Base-by-base conservation (phyloP, 805 yeast genomes). In the Saturnispora galanensis region DNA sequence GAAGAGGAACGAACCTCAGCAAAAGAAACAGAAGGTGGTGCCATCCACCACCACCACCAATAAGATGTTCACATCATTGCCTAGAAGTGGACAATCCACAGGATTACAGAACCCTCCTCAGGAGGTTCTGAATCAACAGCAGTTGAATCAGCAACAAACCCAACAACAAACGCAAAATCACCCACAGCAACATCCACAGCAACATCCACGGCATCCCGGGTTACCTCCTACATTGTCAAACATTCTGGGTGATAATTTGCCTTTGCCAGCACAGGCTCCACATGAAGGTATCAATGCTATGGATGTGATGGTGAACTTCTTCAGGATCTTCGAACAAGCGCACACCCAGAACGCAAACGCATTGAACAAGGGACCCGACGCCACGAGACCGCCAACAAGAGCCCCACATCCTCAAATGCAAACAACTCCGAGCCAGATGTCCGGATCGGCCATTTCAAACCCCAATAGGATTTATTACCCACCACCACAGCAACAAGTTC, bases 151-250 rank as follows among this genome's bases (percentile, higher is more conserved):
- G 45, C 47, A 10, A 41, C 46, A n/a, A n/a, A n/a, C n/a, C n/a
- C n/a, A n/a, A n/a, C n/a, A n/a, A n/a, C n/a, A n/a, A n/a, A n/a
- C n/a, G n/a, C n/a, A n/a, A n/a, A n/a, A n/a, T n/a, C n/a, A 21
- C 16, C 37, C 6, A 53, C 55, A 1, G 51, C 59, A 5, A 43
- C 55, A 9, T 56, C 57, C 1, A 44, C 48, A 10, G 52, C 39
- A 42, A 35, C 39, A 4, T 21, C 17, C 38, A 11, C 11, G 12
- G 16, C 30, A 31, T 35, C 12, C 37, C 7, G 26, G 26, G 26
- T 21, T 21, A 21, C 16, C 13, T 10, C 2, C 18, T 10, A 13
- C 29, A 15, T 16, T 12, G 10, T 13, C 41, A 18, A 13, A 31
- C 12, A 13, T 32, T 11, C 37, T 38, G 11, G 43, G 35, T 26